phyloP scores from a whole-genome alignment of 805 yeast genomes.

The Candida michaelii region DNA sequence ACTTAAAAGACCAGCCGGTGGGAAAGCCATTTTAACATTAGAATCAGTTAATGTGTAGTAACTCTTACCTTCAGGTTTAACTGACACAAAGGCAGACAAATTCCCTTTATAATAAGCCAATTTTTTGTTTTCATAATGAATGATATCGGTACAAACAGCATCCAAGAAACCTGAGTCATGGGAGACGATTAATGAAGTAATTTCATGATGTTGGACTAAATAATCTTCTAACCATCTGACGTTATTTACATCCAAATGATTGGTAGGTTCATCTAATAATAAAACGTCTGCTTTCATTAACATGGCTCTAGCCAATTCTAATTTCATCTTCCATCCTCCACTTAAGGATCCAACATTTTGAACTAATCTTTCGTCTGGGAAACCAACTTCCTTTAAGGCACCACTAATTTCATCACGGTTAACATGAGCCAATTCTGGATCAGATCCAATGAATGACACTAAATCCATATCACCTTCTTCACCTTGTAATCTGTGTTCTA shows the following conservation, averaged over 20 bases:
- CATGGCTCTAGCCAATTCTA: constrained; percentile 98
- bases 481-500: constrained; percentile 95
- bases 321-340: constrained; percentile 99
- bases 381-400: constrained; percentile 85
- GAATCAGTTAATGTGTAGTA: constrained; percentile 93
- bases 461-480: constrained; percentile 89
- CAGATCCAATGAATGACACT: constrained; percentile 83
- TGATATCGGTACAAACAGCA: constrained; percentile 92
- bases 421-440: constrained; percentile 71
- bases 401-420: constrained; percentile 67
- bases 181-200: constrained; percentile 93
- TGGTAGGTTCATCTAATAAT: constrained; percentile 95
- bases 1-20: constrained; percentile 96
- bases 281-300: constrained; percentile 94
- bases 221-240: constrained; percentile 95
- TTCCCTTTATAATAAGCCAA: constrained; percentile 96
- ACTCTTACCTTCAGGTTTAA: constrained; percentile 93
- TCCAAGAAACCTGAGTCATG: constrained; percentile 98
- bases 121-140: constrained; percentile 93
- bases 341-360: constrained; percentile 93
- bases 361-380: constrained; percentile 82
- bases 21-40: constrained; percentile 95
- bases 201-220: constrained; percentile 74
- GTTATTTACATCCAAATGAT: constrained; percentile 92
- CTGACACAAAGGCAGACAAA: constrained; percentile 85